phyloP scores from a whole-genome alignment of 1,284 basidiomycete genomes.

The Papiliotrema terrestris region DNA sequence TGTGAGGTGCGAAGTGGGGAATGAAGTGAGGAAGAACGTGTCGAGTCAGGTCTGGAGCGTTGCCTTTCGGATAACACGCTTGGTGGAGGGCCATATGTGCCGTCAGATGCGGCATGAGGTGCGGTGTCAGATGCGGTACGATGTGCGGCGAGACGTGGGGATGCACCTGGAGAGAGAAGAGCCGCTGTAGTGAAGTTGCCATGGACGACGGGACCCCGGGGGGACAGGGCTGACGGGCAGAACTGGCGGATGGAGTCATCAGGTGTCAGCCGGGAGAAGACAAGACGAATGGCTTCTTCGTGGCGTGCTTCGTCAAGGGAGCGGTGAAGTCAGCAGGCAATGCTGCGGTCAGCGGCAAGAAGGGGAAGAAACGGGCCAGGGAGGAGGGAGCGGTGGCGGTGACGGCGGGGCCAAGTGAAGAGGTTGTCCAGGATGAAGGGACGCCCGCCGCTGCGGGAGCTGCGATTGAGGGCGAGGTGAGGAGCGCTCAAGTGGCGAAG shows the following conservation, averaged over 20 bases:
- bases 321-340: too few relatives aligned
- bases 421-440: not conserved
- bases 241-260: slow-evolving; percentile 64
- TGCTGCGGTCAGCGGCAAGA: not conserved
- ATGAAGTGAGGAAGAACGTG: too few relatives aligned
- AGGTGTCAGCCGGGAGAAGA: slow-evolving; percentile 84
- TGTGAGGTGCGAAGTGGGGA: too few relatives aligned
- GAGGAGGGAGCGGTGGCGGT: not conserved
- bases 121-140: too few relatives aligned
- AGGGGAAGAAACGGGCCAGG: not conserved
- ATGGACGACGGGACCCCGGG: not conserved
- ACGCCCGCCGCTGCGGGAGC: not conserved
- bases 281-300: slow-evolving; percentile 91
- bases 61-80: too few relatives aligned
- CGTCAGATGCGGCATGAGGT: too few relatives aligned
- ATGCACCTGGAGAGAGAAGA: too few relatives aligned
- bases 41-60: too few relatives aligned
- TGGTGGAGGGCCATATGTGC: too few relatives aligned
- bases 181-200: not conserved
- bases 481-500: not conserved
- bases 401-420: slow-evolving; percentile 3
- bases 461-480: not conserved
- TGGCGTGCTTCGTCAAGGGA: slow-evolving; percentile 65
- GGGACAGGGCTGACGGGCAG: slow-evolving; percentile 41
- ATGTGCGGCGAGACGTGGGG: too few relatives aligned